phyloP scores from a whole-genome alignment of 140 eudicot species.

The Erigeron philadelphicus region DNA sequence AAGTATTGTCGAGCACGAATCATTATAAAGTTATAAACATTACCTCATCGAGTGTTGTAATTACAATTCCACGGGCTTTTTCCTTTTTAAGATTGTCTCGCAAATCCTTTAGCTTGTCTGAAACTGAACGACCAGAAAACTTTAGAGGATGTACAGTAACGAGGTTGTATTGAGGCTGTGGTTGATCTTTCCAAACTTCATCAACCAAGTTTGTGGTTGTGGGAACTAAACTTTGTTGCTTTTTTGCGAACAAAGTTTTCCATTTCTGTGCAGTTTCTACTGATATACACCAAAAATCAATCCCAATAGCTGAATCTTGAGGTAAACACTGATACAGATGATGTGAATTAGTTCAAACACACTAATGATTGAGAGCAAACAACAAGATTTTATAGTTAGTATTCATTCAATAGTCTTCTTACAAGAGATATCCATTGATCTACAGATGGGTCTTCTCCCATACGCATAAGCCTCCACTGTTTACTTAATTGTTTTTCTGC shows the following conservation, averaged over 20 bases:
- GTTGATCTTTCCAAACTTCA: conserved; percentile 85
- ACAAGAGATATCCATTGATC: conserved; percentile 89
- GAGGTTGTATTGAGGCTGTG: conserved; percentile 56
- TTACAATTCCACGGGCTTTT: conserved; percentile 59
- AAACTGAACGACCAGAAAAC: conserved; percentile 79
- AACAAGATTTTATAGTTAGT: conserved; percentile 10
- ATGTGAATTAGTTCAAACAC: conserved; percentile 21
- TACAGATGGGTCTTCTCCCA: conserved; percentile 79
- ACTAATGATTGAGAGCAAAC: conserved; percentile 1
- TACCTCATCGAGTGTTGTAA: conserved; percentile 88
- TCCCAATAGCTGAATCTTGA: conserved; percentile 60
- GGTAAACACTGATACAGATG: conserved; percentile 59
- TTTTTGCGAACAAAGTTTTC: conserved; percentile 62
- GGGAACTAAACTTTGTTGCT: conserved; percentile 61
- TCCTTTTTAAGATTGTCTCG: conserved; percentile 58
- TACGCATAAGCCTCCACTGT: conserved; percentile 93
- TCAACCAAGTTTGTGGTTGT: conserved; percentile 78
- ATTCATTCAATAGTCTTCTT: conserved; percentile 21
- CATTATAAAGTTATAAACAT: conserved; percentile 6
- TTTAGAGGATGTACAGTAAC: conserved; percentile 66
- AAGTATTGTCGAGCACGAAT: neutral
- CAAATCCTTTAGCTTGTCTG: conserved; percentile 76
- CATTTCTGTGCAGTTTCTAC: conserved; percentile 82
- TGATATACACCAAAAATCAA: conserved; percentile 91
- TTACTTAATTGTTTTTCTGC: conserved; percentile 66